These are phyloP conservation scores for Smittium culicis DNA, from an alignment of 371 early-diverging fungal species.

Conservation along the genomic window DNA sequence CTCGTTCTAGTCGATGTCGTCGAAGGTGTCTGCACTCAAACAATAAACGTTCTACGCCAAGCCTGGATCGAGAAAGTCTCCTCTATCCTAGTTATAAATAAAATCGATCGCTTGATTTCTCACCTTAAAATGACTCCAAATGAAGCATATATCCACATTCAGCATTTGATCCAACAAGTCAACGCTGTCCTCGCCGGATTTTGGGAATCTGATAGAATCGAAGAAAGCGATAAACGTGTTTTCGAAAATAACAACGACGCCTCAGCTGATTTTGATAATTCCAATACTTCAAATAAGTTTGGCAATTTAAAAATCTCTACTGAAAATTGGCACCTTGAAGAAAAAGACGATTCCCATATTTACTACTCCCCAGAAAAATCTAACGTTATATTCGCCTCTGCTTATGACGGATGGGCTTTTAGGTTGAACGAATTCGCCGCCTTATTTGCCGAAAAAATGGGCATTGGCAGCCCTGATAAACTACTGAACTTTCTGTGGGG, in stretches of 20 bases:
- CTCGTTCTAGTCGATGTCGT: constrained; percentile 96
- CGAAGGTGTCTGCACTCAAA: constrained; percentile 98
- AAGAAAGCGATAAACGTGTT: constrained; percentile 50
- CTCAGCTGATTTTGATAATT: background rate
- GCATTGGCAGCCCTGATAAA: constrained; percentile 35
- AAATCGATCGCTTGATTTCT: constrained; percentile 91
- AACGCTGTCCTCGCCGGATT: constrained; percentile 92
- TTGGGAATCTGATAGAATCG: constrained; percentile 73
- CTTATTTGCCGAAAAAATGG: constrained; percentile 78
- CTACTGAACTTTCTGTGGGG: constrained; percentile 74
- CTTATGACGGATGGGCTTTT: constrained; percentile 98
- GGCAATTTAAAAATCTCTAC: constrained; percentile 16
- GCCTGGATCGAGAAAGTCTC: constrained; percentile 81
- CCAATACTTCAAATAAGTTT: constrained; percentile 10
- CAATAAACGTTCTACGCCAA: constrained; percentile 87
- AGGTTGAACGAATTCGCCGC: constrained; percentile 81
- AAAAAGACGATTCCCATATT: constrained; percentile 76
- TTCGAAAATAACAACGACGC: background rate
- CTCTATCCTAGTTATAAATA: constrained; percentile 95
- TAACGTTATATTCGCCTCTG: constrained; percentile 90
- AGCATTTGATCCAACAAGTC: constrained; percentile 84
- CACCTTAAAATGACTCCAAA: constrained; percentile 81
- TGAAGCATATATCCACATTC: constrained; percentile 83
- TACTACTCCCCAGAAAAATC: constrained; percentile 90
- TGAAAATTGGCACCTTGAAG: constrained; percentile 63